Base-by-base conservation (phyloP, 768 basidiomycete species). In the Boletus pseudo-olivaceus region DNA sequence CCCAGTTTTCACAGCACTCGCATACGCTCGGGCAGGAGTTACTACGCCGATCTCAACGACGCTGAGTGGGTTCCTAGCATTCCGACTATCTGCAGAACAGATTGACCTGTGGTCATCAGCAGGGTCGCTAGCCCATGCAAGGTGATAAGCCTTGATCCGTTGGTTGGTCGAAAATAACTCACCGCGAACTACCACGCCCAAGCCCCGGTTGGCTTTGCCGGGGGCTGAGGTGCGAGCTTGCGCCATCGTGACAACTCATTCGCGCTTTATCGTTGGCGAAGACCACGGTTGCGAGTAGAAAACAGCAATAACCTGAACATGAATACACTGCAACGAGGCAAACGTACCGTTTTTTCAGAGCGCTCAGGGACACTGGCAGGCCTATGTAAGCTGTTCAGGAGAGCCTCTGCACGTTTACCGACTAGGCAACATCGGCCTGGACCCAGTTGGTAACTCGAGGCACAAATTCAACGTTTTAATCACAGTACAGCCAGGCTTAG, bases 11-110 rank as follows among this genome's bases (percentile, higher is more conserved):
- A 56, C 42, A 19, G 60, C 49, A 19, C 29, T 56, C 17, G 52
- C 66, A 51, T 62, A 62, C 1, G 58, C 62, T 49, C 68, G 64
- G 27, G 62, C 62, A 37, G 58, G 61, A 17, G 64, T 68, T 19
- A 58, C 48, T 17, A 27, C 48, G 7, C 47, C 37, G 30, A 29
- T 30, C 20, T 26, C 35, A 29, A 10, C 30, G 26, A 30, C 3
- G 26, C 5, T 17, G 42, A 43, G 29, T 2, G 32, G 47, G 44
- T 37, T 49, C 32, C 51, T 47, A 1, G 41, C 3, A 42, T 38
- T 45, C 45, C 26, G 37, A 48, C 32, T 43, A n/a, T 46, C 38
- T 11, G 34, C 40, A 15, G 53, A 55, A 34, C 19, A 39, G 38
- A 50, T 20, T 10, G 56, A 53, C 41, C 47, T 45, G 12, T 26